Conservation (phyloP, 805 yeast species). For the Yamadazyma akitaensis region DNA sequence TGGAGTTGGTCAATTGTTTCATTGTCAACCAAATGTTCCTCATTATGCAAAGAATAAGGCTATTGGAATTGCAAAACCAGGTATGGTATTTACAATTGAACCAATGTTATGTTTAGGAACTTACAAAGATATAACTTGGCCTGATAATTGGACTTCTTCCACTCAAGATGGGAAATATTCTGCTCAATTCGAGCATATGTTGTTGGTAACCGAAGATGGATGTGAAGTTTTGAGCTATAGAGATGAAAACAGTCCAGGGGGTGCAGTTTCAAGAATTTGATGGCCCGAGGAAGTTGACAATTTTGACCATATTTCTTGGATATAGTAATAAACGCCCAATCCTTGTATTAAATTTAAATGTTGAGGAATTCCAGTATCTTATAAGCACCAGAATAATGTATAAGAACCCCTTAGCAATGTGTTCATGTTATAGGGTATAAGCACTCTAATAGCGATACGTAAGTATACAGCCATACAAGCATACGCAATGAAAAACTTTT, state of each 20-base stretch:
- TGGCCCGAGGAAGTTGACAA: neutral
- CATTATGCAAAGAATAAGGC: conserved; percentile 94
- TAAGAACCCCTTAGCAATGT: too few species aligned
- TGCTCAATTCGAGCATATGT: conserved; percentile 95
- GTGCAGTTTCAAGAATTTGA: conserved; percentile 59
- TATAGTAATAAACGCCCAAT: neutral
- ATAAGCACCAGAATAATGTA: too few species aligned
- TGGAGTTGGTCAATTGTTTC: conserved; percentile 85
- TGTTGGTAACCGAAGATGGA: conserved; percentile 90
- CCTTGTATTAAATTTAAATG: neutral
- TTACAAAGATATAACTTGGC: conserved; percentile 84
- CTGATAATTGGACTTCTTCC: conserved; percentile 94
- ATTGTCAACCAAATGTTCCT: conserved; percentile 87
- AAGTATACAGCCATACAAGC: too few species aligned
- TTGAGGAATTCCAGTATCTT: neutral
- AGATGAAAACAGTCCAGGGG: conserved; percentile 82
- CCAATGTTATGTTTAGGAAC: conserved; percentile 93
- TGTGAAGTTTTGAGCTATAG: conserved; percentile 87
- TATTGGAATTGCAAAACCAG: conserved; percentile 90
- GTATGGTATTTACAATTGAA: conserved; percentile 95
- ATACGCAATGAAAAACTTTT: too few species aligned
- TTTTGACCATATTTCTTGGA: too few species aligned
- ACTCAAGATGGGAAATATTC: conserved; percentile 87
- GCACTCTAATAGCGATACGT: too few species aligned
- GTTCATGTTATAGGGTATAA: too few species aligned